Conservation (phyloP, 768 basidiomycete genomes). For the Rhodotorula toruloides region DNA sequence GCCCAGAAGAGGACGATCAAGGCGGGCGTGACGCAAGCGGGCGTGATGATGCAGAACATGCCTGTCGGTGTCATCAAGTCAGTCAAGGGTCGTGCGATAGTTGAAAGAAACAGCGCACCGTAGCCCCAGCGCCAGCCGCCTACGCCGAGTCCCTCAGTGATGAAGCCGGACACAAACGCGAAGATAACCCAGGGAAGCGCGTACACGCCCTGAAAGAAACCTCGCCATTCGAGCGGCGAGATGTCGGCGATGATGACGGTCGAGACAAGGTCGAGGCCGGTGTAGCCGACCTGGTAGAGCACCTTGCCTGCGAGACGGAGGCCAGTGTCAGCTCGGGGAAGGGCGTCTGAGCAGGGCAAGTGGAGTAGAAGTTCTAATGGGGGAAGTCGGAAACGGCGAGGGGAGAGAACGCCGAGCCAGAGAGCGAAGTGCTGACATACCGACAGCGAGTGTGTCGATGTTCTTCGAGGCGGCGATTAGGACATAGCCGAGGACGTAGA, state of each 20-base stretch:
- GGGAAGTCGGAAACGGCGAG: no score
- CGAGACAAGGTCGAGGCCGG: conserved; percentile 40
- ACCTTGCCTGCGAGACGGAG: conserved; percentile 1
- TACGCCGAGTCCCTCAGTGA: conserved; percentile 8
- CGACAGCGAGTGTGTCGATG: conserved; percentile 40
- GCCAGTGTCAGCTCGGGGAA: no score
- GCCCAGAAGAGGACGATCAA: conserved; percentile 12
- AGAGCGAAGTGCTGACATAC: not conserved
- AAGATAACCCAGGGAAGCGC: conserved; percentile 35
- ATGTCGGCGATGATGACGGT: not conserved
- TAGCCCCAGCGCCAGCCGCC: conserved; percentile 22
- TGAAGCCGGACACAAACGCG: conserved; percentile 33
- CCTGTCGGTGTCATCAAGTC: no score
- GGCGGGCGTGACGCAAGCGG: conserved; percentile 11
- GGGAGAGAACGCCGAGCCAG: no score
- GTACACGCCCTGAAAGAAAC: conserved; percentile 41
- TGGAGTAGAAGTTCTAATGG: no score
- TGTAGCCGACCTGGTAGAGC: not conserved
- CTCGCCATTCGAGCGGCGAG: conserved; percentile 45
- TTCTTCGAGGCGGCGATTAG: conserved; percentile 39
- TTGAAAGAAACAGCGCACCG: not conserved
- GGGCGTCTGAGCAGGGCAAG: no score
- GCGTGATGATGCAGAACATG: conserved; percentile 26
- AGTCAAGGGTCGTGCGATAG: not conserved
- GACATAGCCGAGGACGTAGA: conserved; percentile 45